Conservation (phyloP, 768 basidiomycete genomes). For the Strobilomyces confusus region DNA sequence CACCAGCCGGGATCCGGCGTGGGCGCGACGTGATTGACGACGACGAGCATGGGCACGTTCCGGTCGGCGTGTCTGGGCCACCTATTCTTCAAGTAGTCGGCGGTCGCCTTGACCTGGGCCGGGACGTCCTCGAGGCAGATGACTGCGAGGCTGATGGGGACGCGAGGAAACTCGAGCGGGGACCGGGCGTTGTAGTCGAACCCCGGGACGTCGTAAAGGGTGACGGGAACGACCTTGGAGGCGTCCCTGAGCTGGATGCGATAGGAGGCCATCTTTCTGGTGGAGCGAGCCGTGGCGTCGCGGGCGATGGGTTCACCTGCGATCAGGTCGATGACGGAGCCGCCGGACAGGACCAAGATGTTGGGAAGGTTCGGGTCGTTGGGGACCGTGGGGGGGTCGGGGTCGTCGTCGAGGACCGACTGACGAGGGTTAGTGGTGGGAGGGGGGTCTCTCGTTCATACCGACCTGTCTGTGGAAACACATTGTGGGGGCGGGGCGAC, state of each 20-base stretch:
- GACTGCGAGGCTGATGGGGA: conserved; percentile 20
- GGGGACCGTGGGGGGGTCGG: neutral
- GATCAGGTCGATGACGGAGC: conserved; percentile 31
- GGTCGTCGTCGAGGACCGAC: conserved; percentile 3
- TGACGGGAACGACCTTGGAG: conserved; percentile 8
- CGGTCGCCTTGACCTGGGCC: conserved; percentile 17
- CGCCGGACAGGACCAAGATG: conserved; percentile 23
- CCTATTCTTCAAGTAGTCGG: conserved; percentile 14
- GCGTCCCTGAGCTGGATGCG: conserved; percentile 13
- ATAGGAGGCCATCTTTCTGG: conserved; percentile 13
- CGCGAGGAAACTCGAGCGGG: conserved; percentile 17
- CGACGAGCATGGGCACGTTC: conserved; percentile 18
- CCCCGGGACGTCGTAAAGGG: conserved; percentile 23
- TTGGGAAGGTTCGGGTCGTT: conserved; percentile 13
- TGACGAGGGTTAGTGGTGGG: conserved; percentile 4
- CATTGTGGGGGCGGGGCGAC: no score
- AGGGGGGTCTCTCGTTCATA: neutral
- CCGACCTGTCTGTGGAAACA: conserved; percentile 19
- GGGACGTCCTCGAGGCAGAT: conserved; percentile 22
- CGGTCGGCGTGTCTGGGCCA: conserved; percentile 16
- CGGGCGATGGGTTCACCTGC: conserved; percentile 17
- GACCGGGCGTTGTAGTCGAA: conserved; percentile 19
- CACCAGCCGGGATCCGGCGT: conserved; percentile 20
- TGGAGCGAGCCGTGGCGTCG: conserved; percentile 17
- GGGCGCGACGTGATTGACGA: conserved; percentile 20